Evolutionary conservation across 345 rosid genomes (phyloP).

Genomic region (Hibiscus syriacus): DNA sequence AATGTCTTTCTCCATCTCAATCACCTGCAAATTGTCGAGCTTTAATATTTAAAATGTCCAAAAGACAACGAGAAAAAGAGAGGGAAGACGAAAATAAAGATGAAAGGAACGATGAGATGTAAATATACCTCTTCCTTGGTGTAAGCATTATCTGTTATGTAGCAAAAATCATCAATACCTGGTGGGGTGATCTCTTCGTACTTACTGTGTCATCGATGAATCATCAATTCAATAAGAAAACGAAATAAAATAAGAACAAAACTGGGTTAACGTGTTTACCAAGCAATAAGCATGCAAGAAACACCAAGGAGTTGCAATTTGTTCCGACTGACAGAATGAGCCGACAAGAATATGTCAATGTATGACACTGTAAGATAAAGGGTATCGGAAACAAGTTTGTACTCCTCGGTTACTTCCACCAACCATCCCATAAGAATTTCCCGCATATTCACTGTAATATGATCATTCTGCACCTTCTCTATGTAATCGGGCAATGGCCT

Average conservation of each 20-base stretch:
- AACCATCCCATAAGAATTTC: constrained; percentile 58
- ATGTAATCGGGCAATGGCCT: constrained; percentile 50
- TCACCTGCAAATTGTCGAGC: constrained; percentile 31
- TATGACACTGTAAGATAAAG: constrained; percentile 48
- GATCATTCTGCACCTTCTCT: constrained; percentile 54
- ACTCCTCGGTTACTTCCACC: constrained; percentile 65
- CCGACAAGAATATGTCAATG: constrained; percentile 55
- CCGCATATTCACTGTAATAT: constrained; percentile 52
- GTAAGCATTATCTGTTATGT: constrained; percentile 65
- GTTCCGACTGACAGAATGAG: constrained; percentile 29
- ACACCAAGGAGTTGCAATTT: constrained; percentile 68
- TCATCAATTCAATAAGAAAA: constrained; percentile 7
- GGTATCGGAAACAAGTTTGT: constrained; percentile 61
- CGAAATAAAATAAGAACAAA: background rate
- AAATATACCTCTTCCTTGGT: constrained; percentile 39
- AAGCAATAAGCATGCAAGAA: constrained; percentile 69
- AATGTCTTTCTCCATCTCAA: constrained; percentile 51
- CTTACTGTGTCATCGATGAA: constrained; percentile 32
- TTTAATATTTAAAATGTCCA: background rate
- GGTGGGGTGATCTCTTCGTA: constrained; percentile 71
- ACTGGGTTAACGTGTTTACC: constrained; percentile 27
- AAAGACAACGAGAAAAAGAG: background rate
- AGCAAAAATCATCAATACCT: constrained; percentile 59
- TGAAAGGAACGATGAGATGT: background rate
- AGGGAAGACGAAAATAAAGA: background rate